phyloP scores from a whole-genome alignment of 139 green algal species.

The Zygnema cylindricum region DNA sequence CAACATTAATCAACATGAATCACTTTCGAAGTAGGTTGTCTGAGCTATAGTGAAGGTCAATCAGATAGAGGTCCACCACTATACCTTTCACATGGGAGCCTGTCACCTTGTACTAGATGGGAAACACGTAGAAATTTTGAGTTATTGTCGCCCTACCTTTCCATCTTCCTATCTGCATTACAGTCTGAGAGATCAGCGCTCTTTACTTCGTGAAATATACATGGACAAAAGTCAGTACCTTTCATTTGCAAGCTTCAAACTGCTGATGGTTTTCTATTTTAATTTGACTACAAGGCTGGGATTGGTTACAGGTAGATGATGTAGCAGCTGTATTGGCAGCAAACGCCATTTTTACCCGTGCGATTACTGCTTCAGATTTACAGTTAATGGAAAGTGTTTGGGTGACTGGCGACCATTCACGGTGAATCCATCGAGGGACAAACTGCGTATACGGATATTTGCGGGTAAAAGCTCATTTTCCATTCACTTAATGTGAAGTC shows the following conservation, averaged over 20 bases:
- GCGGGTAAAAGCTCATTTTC: slow-evolving; percentile 70
- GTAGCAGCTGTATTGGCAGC: slow-evolving; percentile 79
- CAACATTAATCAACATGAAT: too few relatives aligned
- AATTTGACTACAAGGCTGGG: not conserved
- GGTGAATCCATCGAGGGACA: slow-evolving; percentile 80
- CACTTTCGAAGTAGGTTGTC: too few relatives aligned
- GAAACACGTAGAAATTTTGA: too few relatives aligned
- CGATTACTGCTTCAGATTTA: slow-evolving; percentile 73
- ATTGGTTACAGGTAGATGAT: slow-evolving; percentile 59
- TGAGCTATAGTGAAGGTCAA: too few relatives aligned
- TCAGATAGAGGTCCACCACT: too few relatives aligned
- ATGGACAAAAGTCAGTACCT: not conserved
- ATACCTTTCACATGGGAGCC: too few relatives aligned
- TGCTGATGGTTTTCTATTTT: not conserved
- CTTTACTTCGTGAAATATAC: too few relatives aligned
- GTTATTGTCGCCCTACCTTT: too few relatives aligned
- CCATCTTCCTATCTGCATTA: too few relatives aligned
- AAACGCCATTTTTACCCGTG: slow-evolving; percentile 81
- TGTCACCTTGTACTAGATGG: too few relatives aligned
- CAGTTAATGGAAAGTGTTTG: slow-evolving; percentile 78
- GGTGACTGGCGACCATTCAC: slow-evolving; percentile 82
- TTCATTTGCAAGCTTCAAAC: not conserved
- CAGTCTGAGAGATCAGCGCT: too few relatives aligned
- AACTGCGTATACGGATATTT: slow-evolving; percentile 77
- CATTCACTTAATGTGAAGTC: too few relatives aligned